Percentiles rank a stretch among this genome's conserved stretches.
phyloP scores from a whole-genome alignment of 2,329 filamentous ascomycete species.

The Bimuria novae-zelandiae region DNA sequence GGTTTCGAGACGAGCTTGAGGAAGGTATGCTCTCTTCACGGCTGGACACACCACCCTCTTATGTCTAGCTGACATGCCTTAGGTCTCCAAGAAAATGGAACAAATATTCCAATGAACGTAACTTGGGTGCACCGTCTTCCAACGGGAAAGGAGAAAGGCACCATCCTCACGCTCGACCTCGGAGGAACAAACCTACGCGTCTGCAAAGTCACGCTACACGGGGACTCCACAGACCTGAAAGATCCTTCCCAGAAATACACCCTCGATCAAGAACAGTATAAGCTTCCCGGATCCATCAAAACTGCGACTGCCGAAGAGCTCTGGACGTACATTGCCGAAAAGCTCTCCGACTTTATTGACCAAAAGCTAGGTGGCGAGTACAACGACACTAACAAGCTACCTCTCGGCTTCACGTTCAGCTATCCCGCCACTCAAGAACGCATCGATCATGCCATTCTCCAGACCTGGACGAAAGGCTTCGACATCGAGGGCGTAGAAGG shows the following conservation, averaged over 20 bases:
- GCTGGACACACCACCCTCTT: background rate
- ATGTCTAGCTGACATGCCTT: background rate
- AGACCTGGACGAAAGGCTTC: constrained; percentile 97
- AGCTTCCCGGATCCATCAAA: constrained; percentile 91
- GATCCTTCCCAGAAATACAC: constrained; percentile 57
- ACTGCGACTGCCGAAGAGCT: constrained; percentile 81
- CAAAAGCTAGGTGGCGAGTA: constrained; percentile 72
- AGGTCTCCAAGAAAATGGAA: constrained; percentile 19
- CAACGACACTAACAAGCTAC: constrained; percentile 66
- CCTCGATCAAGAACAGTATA: constrained; percentile 95
- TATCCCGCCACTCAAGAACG: constrained; percentile 93
- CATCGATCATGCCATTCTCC: constrained; percentile 88
- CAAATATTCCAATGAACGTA: constrained; percentile 79
- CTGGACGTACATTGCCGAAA: constrained; percentile 95
- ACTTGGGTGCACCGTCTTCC: constrained; percentile 95
- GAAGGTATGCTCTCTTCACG: constrained; percentile 17
- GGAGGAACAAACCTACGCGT: constrained; percentile 95
- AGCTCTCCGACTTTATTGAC: constrained; percentile 86
- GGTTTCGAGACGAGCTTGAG: constrained; percentile 32
- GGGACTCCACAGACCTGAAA: constrained; percentile 77
- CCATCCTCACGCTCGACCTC: constrained; percentile 90
- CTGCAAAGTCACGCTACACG: constrained; percentile 86
- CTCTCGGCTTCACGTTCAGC: constrained; percentile 93
- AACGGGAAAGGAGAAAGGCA: constrained; percentile 83
- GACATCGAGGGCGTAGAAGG: constrained; percentile 93